phyloP scores from a whole-genome alignment of 768 basidiomycete species.

The Agaricus subrufescens region DNA sequence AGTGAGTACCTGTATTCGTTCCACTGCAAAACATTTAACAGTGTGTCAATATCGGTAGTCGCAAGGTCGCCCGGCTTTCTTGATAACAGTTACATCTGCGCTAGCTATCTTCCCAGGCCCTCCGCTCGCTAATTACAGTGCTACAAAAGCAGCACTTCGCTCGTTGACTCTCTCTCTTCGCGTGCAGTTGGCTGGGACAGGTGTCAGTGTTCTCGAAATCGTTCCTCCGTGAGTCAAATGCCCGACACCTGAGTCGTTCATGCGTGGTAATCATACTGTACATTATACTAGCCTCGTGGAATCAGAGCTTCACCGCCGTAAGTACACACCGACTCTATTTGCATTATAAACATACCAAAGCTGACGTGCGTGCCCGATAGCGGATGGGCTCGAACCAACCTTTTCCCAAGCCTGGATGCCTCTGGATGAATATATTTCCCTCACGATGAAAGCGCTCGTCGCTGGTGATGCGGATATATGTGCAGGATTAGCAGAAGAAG shows the following conservation, averaged over 20 bases:
- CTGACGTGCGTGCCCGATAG: neutral
- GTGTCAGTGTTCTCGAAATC: slow-evolving; percentile 52
- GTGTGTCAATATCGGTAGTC: slow-evolving; percentile 22
- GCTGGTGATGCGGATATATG: slow-evolving; percentile 24
- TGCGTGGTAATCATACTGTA: no score
- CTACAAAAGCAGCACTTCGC: slow-evolving; percentile 55
- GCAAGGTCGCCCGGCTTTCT: slow-evolving; percentile 40
- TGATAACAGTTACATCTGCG: slow-evolving; percentile 49
- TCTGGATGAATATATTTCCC: slow-evolving; percentile 38
- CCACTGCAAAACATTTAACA: neutral
- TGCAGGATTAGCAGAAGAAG: slow-evolving; percentile 17
- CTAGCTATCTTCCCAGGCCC: slow-evolving; percentile 43
- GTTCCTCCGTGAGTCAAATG: slow-evolving; percentile 46
- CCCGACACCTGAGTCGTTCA: no score
- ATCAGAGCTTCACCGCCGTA: no score
- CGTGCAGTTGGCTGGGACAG: slow-evolving; percentile 40
- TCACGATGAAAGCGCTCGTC: slow-evolving; percentile 25
- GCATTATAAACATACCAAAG: no score
- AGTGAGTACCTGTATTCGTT: slow-evolving; percentile 23
- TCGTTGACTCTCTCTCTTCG: slow-evolving; percentile 45
- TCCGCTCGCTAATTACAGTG: slow-evolving; percentile 44
- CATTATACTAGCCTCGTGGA: no score
- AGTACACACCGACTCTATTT: no score
- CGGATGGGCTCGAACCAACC: slow-evolving; percentile 41
- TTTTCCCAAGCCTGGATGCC: slow-evolving; percentile 55